Percentiles rank a stretch among this genome's conserved stretches.
Conservation (phyloP, 2,329 filamentous ascomycete species). For the Neonectria coccinea region DNA sequence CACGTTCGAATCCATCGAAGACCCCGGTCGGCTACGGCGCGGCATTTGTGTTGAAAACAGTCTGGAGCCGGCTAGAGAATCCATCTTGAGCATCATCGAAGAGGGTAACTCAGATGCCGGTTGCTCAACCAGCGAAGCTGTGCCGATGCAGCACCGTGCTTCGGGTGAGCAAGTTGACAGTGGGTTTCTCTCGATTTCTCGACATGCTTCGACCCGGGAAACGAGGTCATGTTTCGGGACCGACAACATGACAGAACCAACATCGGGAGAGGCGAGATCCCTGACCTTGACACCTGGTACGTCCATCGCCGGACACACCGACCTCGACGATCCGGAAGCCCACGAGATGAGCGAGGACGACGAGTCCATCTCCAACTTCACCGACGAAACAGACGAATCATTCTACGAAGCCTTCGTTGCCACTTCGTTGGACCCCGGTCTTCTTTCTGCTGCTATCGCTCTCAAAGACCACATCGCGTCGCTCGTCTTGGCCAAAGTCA, state of each 20-base stretch:
- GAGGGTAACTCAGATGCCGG: constrained; percentile 29
- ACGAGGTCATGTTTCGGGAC: constrained; percentile 3
- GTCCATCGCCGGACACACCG: constrained; percentile 2
- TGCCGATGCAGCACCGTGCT: background rate
- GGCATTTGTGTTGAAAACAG: background rate
- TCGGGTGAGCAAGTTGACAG: background rate
- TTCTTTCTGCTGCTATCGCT: constrained; percentile 11
- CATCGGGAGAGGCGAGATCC: background rate
- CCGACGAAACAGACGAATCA: constrained; percentile 30
- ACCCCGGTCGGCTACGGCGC: too few species aligned
- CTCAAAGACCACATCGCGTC: constrained; percentile 28
- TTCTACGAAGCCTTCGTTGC: constrained; percentile 29
- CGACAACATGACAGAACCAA: background rate
- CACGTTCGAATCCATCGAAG: background rate
- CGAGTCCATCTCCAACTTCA: constrained; percentile 28
- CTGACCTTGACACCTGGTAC: constrained; percentile 17
- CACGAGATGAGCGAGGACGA: constrained; percentile 25
- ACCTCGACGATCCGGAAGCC: background rate
- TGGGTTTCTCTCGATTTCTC: background rate
- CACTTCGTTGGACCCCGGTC: constrained; percentile 17
- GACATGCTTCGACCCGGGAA: background rate
- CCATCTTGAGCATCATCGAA: constrained; percentile 28
- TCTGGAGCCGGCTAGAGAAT: background rate
- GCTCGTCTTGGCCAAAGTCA: constrained; percentile 16
- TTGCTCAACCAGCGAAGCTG: constrained; percentile 11